Base-by-base conservation (phyloP, 2,329 filamentous ascomycete genomes). In the Cercospora zeae-maydis region DNA sequence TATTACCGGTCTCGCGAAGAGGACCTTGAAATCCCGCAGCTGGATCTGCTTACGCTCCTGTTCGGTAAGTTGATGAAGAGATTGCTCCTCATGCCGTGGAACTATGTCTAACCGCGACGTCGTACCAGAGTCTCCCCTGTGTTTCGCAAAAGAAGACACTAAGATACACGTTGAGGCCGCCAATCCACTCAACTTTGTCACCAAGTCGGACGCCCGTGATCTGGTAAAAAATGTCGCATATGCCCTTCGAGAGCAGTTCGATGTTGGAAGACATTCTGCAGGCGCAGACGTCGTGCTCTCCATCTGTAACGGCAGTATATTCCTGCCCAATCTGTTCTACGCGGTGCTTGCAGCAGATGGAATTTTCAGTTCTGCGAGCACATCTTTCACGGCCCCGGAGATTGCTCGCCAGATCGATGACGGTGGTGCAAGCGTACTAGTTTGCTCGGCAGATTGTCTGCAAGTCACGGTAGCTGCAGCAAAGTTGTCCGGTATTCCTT, bases 311-410 rank as follows among this genome's bases (percentile, higher is more conserved):
- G 84, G 84, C 1, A 82, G 85, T 67, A 80, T 79, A 42, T 76
- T 84, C 10, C 74, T 86, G 0, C 79, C 83, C 0, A 76, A 80
- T 13, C 66, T 85, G 1, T 84, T 84, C 71, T 86, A 80, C 64
- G 81, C 80, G 13, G 79, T 85, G 55, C 76, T 87, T 51, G 84
- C 82, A 3, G 83, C 84, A 2, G 84, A 81, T 0, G 85, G 84
- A 19, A 78, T 87, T 21, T 86, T 83, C 67, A 83, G 82, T 5
- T 80, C 82, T 2, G 82, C 82, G 0, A 82, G 78, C 36, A 76
- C 82, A 0, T 77, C 79, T 0, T 80, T 78, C 11, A 84, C 83
- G 0, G 74, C 78, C 0, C 67, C 75, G 2, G 85, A 87, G 34
- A 71, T 86, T 13, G 77, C 78, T 3, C 77, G 80, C 42, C 80